A percentile compares a stretch with the other conserved stretches of the same genome.
phyloP scores from a whole-genome alignment of 306 rosid species.

The Luffa aegyptiaca region DNA sequence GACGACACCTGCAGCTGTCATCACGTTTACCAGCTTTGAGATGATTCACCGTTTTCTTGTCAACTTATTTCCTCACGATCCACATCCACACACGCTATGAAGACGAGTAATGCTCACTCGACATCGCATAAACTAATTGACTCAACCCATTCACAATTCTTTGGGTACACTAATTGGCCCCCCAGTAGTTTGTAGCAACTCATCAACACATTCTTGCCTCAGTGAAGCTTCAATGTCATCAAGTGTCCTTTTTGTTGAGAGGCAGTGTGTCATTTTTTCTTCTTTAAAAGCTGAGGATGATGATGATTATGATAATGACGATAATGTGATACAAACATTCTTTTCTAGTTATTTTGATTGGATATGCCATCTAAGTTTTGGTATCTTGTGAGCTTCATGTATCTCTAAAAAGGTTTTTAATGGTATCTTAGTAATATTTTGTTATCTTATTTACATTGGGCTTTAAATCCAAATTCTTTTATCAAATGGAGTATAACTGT shows the following conservation, averaged over 20 bases:
- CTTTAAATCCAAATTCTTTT: too few relatives aligned
- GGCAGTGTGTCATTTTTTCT: background rate
- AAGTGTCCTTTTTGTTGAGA: background rate
- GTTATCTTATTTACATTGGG: background rate
- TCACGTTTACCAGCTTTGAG: conserved; percentile 88
- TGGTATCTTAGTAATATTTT: background rate
- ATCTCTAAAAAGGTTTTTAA: background rate
- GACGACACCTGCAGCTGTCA: conserved; percentile 83
- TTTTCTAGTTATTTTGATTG: background rate
- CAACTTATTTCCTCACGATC: conserved; percentile 47
- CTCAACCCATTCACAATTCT: background rate
- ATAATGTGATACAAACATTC: background rate
- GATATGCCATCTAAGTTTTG: background rate
- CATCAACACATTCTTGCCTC: background rate
- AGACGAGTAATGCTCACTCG: background rate
- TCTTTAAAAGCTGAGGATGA: background rate
- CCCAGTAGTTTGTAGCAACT: background rate
- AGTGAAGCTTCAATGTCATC: background rate
- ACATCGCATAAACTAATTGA: background rate
- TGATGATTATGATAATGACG: background rate
- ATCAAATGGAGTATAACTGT: too few relatives aligned
- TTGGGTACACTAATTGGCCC: background rate
- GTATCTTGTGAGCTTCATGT: background rate
- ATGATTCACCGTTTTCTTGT: conserved; percentile 87
- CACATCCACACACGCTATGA: conserved; percentile 53